Percentiles rank a stretch among this genome's conserved stretches.
These are phyloP conservation scores for Myriosclerotinia curreyana DNA, from an alignment of 2,329 filamentous ascomycete genomes.

Conservation along the genomic window DNA sequence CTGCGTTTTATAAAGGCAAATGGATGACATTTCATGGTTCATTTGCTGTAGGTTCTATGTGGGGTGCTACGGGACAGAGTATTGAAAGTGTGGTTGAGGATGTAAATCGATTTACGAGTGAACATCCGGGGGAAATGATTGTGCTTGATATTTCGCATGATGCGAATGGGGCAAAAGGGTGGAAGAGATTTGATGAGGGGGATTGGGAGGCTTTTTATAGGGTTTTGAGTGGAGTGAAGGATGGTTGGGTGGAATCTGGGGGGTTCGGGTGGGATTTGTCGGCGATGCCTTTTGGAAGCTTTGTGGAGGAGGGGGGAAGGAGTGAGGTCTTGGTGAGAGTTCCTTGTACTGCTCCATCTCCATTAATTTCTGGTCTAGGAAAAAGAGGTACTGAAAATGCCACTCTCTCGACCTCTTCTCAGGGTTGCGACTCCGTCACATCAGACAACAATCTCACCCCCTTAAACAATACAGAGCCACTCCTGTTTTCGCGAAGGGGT, in stretches of 20 bases:
- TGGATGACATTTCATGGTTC: slow-evolving; percentile 29
- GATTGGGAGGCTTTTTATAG: too few relatives aligned
- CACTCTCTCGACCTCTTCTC: neutral
- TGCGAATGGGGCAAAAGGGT: slow-evolving; percentile 8
- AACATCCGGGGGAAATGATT: slow-evolving; percentile 32
- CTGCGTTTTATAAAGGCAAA: slow-evolving; percentile 18
- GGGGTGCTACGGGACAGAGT: slow-evolving; percentile 25
- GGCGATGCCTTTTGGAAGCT: slow-evolving; percentile 21
- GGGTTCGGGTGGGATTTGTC: slow-evolving; percentile 15
- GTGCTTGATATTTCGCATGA: slow-evolving; percentile 33
- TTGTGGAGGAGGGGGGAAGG: slow-evolving; percentile 23
- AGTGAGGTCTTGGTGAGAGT: slow-evolving; percentile 29
- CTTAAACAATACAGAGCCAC: neutral
- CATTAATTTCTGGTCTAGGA: neutral
- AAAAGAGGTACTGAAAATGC: neutral
- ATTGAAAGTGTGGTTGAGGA: slow-evolving; percentile 28
- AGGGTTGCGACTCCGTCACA: neutral
- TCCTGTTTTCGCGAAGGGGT: neutral
- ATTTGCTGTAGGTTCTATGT: neutral
- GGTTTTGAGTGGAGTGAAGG: too few relatives aligned
- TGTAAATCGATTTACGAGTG: slow-evolving; percentile 30
- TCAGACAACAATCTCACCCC: neutral
- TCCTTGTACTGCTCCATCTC: slow-evolving; percentile 5
- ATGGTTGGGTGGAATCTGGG: too few relatives aligned
- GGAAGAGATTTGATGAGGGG: neutral